Conservation (phyloP, 2,329 filamentous ascomycete genomes). For the Arthrobotrys sphaeroides region DNA sequence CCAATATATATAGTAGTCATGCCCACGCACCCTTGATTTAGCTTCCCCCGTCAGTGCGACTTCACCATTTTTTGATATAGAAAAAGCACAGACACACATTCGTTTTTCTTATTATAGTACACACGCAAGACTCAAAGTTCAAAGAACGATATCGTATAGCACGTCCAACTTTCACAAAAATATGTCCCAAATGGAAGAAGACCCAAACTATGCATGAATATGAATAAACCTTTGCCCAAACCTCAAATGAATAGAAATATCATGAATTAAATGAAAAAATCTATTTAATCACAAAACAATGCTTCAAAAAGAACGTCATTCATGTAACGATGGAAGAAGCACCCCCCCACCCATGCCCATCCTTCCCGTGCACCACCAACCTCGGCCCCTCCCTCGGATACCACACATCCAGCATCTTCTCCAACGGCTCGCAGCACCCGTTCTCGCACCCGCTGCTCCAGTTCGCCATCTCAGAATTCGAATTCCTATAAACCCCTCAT, state of each 20-base stretch:
- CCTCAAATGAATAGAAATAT: background rate
- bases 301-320: conserved; percentile 19
- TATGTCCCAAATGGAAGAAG: too few species aligned
- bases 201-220: too few species aligned
- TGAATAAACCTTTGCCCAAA: too few species aligned
- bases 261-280: conserved; percentile 1
- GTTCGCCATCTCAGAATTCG: conserved; percentile 49
- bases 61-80: too few species aligned
- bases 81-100: too few species aligned
- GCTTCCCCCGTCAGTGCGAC: too few species aligned
- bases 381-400: conserved; percentile 27
- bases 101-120: too few species aligned
- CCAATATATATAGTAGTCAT: too few species aligned
- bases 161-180: too few species aligned
- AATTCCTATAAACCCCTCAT: conserved; percentile 28
- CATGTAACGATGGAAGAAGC: conserved; percentile 7
- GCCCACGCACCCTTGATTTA: too few species aligned
- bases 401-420: conserved; percentile 32
- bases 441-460: conserved; percentile 41
- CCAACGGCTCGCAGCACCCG: conserved; percentile 45
- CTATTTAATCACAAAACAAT: background rate
- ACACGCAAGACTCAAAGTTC: too few species aligned
- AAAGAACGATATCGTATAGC: too few species aligned
- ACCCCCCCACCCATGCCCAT: background rate
- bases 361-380: conserved; percentile 41